Evolutionary conservation across 176 grass and related monocot genomes (phyloP).

Genomic region (Aegilops longissima): DNA sequence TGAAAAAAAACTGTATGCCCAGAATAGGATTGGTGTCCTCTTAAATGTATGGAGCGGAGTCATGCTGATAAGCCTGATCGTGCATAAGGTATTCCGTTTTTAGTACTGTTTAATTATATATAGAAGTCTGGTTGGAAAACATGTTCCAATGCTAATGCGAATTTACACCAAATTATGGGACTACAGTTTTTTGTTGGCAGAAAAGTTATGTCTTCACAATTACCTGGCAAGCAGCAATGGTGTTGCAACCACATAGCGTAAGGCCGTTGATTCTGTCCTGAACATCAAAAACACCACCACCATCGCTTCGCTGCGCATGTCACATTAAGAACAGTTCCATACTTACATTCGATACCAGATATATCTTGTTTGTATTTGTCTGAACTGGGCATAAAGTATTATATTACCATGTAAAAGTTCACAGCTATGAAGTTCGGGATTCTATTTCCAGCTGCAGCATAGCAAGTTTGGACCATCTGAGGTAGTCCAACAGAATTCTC

Average conservation of each 20-base stretch:
- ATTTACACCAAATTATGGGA: not conserved
- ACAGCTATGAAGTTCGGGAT: slow-evolving; percentile 91
- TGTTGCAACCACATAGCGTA: slow-evolving; percentile 74
- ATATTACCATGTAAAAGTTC: slow-evolving; percentile 92
- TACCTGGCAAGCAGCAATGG: slow-evolving; percentile 79
- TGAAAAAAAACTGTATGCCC: not conserved
- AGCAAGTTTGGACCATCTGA: slow-evolving; percentile 89
- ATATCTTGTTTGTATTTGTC: not conserved
- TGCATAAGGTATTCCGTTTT: not conserved
- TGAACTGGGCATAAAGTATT: not conserved
- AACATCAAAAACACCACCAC: slow-evolving; percentile 82
- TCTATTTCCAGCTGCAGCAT: slow-evolving; percentile 82
- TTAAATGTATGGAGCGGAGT: not conserved
- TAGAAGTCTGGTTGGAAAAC: not conserved
- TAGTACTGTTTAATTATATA: not conserved
- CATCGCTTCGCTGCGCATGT: slow-evolving; percentile 76
- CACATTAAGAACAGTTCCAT: slow-evolving; percentile 20
- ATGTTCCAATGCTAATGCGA: not conserved
- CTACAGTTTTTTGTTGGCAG: not conserved
- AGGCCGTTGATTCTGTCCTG: slow-evolving; percentile 94
- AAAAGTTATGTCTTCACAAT: not conserved
- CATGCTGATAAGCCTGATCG: not conserved
- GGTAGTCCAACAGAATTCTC: slow-evolving; percentile 80
- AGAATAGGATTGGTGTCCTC: not conserved
- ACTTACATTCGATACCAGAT: not conserved